Conservation (phyloP, 495 filamentous ascomycete genomes). For the Cairneyella variabilis region DNA sequence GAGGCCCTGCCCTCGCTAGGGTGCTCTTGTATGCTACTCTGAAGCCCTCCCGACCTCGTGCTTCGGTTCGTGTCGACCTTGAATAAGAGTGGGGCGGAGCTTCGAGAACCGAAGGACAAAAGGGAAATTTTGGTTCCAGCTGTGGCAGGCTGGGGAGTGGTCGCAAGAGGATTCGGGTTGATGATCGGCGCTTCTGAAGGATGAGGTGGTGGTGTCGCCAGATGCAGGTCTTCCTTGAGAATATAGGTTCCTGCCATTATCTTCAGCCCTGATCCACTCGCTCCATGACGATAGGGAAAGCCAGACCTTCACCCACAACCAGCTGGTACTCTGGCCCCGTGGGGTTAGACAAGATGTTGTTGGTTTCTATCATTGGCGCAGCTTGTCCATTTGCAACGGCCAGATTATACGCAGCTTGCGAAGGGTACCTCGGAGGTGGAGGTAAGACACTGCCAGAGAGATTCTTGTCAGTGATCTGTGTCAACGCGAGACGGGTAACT, state of each 20-base stretch:
- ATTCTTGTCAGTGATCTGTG: conserved; percentile 23
- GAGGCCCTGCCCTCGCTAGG: conserved; percentile 59
- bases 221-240: conserved; percentile 81
- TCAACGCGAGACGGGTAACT: background rate
- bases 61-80: conserved; percentile 41
- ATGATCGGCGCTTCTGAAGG: conserved; percentile 82
- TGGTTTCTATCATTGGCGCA: conserved; percentile 80
- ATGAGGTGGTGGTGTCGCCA: conserved; percentile 92
- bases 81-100: conserved; percentile 45
- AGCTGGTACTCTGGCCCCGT: conserved; percentile 76
- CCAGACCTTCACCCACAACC: conserved; percentile 85
- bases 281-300: conserved; percentile 1
- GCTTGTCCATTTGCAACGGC: conserved; percentile 58
- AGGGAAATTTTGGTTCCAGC: conserved; percentile 84
- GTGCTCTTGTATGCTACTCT: conserved; percentile 56
- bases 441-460: conserved; percentile 21
- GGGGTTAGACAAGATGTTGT: conserved; percentile 79
- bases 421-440: conserved; percentile 78
- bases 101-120: conserved; percentile 53
- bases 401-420: conserved; percentile 61
- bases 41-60: conserved; percentile 35
- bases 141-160: conserved; percentile 73
- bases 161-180: conserved; percentile 87
- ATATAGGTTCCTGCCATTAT: conserved; percentile 71
- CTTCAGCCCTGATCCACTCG: conserved; percentile 20